Evolutionary conservation across 1,139 yeast genomes (phyloP).

Genomic region (Hemisphaericaspora xylanilytica): DNA sequence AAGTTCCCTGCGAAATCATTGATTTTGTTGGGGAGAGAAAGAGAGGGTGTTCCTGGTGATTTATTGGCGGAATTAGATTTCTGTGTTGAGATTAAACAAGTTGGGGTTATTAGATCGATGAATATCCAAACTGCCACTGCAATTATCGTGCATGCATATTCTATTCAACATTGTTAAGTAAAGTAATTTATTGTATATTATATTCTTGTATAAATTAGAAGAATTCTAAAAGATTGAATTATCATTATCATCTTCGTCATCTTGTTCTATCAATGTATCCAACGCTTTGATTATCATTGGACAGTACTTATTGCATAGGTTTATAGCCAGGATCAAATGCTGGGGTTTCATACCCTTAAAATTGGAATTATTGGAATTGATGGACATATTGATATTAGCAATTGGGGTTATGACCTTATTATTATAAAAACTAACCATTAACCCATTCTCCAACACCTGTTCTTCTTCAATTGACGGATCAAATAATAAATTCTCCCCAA

Average conservation of each 20-base stretch:
- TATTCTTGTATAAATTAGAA: no score
- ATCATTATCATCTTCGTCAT: slow-evolving; percentile 28
- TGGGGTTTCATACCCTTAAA: slow-evolving; percentile 38
- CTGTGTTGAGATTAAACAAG: slow-evolving; percentile 89
- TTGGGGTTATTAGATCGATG: slow-evolving; percentile 91
- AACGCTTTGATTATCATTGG: slow-evolving; percentile 37
- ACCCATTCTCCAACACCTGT: slow-evolving; percentile 79
- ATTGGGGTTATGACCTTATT: slow-evolving; percentile 66
- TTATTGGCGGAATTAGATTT: slow-evolving; percentile 77
- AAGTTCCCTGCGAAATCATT: slow-evolving; percentile 77
- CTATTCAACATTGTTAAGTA: slow-evolving; percentile 70
- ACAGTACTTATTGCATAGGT: slow-evolving; percentile 36
- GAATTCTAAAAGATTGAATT: slow-evolving; percentile 13
- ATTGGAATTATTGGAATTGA: slow-evolving; percentile 38
- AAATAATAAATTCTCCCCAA: slow-evolving; percentile 63
- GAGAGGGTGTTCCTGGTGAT: slow-evolving; percentile 90
- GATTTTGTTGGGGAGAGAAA: slow-evolving; percentile 78
- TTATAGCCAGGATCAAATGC: slow-evolving; percentile 27
- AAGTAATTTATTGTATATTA: no score
- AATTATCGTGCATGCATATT: slow-evolving; percentile 86
- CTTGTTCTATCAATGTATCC: slow-evolving; percentile 40
- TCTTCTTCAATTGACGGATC: slow-evolving; percentile 89
- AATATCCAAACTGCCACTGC: slow-evolving; percentile 97
- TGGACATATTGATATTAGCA: slow-evolving; percentile 52
- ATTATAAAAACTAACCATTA: slow-evolving; percentile 67